Evolutionary conservation across 768 basidiomycete species (phyloP), one percentile per base, ranked within the genome.

Genomic region (Pulveroboletus sp.): DNA sequence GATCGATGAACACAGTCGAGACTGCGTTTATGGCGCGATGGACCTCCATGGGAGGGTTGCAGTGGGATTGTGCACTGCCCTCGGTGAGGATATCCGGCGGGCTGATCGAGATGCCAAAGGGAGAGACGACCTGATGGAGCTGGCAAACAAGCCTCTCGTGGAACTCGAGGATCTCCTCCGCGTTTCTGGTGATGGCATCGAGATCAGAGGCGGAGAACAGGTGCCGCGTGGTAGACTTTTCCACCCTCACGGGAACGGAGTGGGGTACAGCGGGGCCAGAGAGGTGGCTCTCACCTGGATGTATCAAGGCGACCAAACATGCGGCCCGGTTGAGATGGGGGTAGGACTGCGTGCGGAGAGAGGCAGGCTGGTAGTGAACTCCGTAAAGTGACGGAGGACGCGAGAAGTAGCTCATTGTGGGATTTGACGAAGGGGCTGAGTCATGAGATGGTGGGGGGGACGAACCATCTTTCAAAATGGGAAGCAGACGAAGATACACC

Each of bases 71-170:
- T 3, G 21, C 27, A 8, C 18, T 17, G 28, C 39, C 39, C 8
- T 46, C 39, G 21, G 58, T 37, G 27, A 60, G 54, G 28, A 60
- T 55, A 21, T 59, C 58, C 24, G 62, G 54, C 7, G 56, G 52
- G 37, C 60, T 65, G 63, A 77, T 68, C 5, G 66, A 55, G 55
- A 82, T 73, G 6, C 83, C 83, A 9, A 81, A 70, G 9, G 78
- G 77, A 18, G 69, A 63, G 33, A 86, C 63, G 18, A 76, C 76
- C 5, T 63, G 62, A 32, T 72, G 67, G 38, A 91, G 74, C 55
- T 79, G 77, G 44, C 64, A 65, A n/a, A 82, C 73, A 39, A 92
- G 81, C 8, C 72, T 70, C 62, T 89, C 83, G 53, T 92, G 89
- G 13, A 89, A 67, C 24, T 73, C 69, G 46, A 92, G 73, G 21